Evolutionary conservation across 257 asterid species (phyloP).

Genomic region (Paraleonurus japonicus): DNA sequence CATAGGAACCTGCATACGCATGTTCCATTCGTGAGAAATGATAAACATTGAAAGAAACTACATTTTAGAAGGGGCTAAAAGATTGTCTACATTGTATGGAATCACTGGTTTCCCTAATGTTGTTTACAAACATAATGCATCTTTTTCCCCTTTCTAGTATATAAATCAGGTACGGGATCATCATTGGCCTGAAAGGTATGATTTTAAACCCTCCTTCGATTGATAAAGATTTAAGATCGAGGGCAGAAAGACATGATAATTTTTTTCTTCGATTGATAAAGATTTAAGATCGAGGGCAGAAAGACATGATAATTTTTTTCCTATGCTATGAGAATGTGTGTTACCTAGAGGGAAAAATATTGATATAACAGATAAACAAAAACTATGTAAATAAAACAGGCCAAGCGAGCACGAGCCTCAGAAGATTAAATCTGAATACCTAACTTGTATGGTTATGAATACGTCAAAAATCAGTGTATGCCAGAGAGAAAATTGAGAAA

Average conservation of each 20-base stretch:
- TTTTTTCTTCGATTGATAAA: neutral
- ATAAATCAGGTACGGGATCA: neutral
- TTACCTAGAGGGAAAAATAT: neutral
- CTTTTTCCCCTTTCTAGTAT: neutral
- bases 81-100: neutral
- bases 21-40: conserved; percentile 25
- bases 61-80: neutral
- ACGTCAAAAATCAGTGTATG: neutral
- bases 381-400: neutral
- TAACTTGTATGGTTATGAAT: neutral
- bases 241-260: neutral
- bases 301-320: neutral
- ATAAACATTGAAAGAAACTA: conserved; percentile 5
- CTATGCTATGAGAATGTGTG: neutral
- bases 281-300: neutral
- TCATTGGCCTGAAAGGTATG: neutral
- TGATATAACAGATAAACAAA: neutral
- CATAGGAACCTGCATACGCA: conserved; percentile 87
- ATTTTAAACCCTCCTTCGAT: neutral
- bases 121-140: neutral
- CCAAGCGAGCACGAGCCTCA: neutral
- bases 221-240: neutral
- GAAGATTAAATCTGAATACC: neutral
- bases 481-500: neutral
- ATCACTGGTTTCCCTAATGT: neutral